A percentile compares a stretch with the other conserved stretches of the same genome.
Conservation (phyloP, 257 asterid genomes). For the Rubia yunnanensis region DNA sequence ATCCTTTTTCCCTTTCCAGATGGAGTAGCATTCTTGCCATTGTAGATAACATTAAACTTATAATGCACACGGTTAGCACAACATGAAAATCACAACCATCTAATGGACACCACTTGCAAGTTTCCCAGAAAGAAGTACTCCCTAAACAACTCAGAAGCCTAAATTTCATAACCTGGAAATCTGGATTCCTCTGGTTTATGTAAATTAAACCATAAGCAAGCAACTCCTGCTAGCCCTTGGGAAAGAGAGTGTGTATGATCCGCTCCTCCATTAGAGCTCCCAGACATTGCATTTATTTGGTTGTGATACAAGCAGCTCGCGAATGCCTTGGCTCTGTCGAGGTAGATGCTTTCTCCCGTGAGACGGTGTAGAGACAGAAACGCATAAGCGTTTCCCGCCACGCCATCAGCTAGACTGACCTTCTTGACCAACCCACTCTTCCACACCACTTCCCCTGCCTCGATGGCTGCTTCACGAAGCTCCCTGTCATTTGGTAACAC, state of each 20-base stretch:
- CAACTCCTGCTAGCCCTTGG: not conserved
- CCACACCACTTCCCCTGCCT: constrained; percentile 87
- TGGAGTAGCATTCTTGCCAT: no score
- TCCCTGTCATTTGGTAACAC: constrained; percentile 48
- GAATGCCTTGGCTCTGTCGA: constrained; percentile 63
- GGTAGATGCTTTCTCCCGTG: constrained; percentile 52
- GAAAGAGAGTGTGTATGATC: not conserved
- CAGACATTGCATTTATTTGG: constrained; percentile 7
- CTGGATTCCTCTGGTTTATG: not conserved
- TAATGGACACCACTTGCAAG: not conserved
- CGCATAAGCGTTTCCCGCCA: constrained; percentile 59
- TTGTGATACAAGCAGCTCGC: constrained; percentile 48
- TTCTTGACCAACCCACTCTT: constrained; percentile 63
- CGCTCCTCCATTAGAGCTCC: not conserved
- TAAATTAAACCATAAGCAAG: not conserved
- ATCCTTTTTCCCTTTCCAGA: not conserved
- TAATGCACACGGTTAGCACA: not conserved
- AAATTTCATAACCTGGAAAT: not conserved
- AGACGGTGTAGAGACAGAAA: constrained; percentile 61
- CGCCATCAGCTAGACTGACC: constrained; percentile 64
- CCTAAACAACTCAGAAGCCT: not conserved
- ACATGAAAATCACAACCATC: not conserved
- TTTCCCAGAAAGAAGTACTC: not conserved
- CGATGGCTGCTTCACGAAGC: constrained; percentile 68
- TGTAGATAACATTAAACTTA: not conserved